Base-by-base conservation (phyloP, 352 stramenopile species). In the Phytopythium delawarense region DNA sequence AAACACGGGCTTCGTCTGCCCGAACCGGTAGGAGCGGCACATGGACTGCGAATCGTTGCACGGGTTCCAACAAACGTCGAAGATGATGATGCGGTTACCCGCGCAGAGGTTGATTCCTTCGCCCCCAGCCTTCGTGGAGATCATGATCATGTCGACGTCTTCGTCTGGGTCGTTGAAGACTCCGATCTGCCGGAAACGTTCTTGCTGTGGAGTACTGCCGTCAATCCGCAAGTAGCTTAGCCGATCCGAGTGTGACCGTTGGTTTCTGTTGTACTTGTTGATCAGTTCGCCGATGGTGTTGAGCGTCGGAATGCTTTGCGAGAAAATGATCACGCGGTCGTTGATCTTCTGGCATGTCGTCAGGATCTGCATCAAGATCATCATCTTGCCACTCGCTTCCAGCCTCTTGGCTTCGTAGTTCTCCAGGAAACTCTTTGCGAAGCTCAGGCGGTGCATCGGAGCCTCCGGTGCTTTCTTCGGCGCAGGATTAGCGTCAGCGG, bases 11-110 rank as follows among this genome's bases (percentile, higher is more conserved):
- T 97, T 97, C 0, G 74, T 87, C 63, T 98, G 93, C 1, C 92
- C 92, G 68, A 97, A 97, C 11, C 92, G 89, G 57, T 97, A 98
- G 16, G 81, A 96, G 23, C 92, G 86, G 66, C 91, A 97, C 91
- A 98, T 98, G 5, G 89, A 96, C 72, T 98, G 85, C 0, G 89
- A 87, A 53, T 97, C 90, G 25, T 96, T 92, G 68, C 88, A 96
- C 23, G 90, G 90, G 49, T 97, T 97, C 90, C 90, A 97, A 53
- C 89, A 97, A 2, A 96, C 87, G 54, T 97, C 90, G 52, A 96
- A 97, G 25, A 97, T 95, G 30, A 97, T 82, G 48, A 97, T 90
- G 44, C 90, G 85, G 57, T 96, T 96, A 37, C 87, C 90, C 4
- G 82, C 88, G 37, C 85, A 92, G 60, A 97, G 61, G 63, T 97